Base-by-base conservation (phyloP, 192 early-diverging fungal species). In the Coemansia asiatica region DNA sequence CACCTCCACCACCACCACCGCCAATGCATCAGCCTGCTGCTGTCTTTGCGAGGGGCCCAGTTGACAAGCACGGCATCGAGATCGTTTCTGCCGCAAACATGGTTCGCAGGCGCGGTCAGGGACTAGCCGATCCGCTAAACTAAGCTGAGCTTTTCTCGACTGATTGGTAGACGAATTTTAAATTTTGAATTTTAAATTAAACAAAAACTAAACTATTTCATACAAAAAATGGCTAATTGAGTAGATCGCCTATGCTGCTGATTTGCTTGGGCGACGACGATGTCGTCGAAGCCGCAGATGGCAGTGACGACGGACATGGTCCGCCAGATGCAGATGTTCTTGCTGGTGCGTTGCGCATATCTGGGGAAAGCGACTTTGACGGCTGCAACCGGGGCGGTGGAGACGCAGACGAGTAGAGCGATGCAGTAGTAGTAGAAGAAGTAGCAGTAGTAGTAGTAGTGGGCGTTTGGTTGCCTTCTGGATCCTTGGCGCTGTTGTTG, bases 31-130 rank as follows among this genome's bases (percentile, higher is more conserved):
- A 44, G 15, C 27, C 16, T 10, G 47, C 29, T 35, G 66, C 46
- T 15, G 68, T 68, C 7, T 74, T 74, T 60, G 72, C 53, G 6
- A 53, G 46, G 1, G 66, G 72, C 10, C 28, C 46, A 6, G 51
- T 72, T 19, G 77, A 68, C 36, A 56, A 60, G 8, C 60, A 80
- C 35, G 77, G 77, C 22, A 63, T 80, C 19, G 77, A 80, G 35
- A 61, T 74, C 0, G 77, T 80, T 7, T 74, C 77, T 22, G 63
- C 72, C 15, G 72, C 72, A 22, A 61, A 71, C 55, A 80, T 80
- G 77, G 72, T 80, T 12, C 65, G 65, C 13, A 64, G 77, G 21
- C 63, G 77, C n/a, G 77, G 72, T 0, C 64, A 71, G 25, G 77
- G 77, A 4, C 54, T 80, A 13, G 72, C 77, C 0, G 77, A 80